Percentiles rank a stretch among this genome's conserved stretches.
Evolutionary conservation across 129 eudicot genomes (phyloP).

Genomic region (Chrysanthemum makinoi): DNA sequence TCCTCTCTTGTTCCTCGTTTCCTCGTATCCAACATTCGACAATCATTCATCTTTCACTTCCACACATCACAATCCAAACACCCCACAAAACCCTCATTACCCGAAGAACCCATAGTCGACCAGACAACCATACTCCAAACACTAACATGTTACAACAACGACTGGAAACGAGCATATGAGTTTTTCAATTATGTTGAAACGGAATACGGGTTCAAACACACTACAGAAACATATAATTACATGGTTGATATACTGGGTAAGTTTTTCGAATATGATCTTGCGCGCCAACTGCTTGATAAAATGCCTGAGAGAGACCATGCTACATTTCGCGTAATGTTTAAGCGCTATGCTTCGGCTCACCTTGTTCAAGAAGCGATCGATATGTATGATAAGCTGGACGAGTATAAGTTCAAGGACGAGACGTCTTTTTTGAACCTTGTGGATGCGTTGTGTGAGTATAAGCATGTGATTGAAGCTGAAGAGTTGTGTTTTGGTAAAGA

Average conservation of each 20-base stretch:
- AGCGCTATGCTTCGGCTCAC: conserved; percentile 77
- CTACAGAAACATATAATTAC: conserved; percentile 63
- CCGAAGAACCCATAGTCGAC: conserved; percentile 29
- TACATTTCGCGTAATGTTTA: conserved; percentile 72
- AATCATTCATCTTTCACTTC: conserved; percentile 7
- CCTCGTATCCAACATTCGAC: conserved; percentile 18
- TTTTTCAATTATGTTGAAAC: conserved; percentile 85
- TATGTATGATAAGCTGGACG: conserved; percentile 41
- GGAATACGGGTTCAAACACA: conserved; percentile 56
- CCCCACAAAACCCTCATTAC: conserved; percentile 20
- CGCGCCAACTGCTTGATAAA: conserved; percentile 49
- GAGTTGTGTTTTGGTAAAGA: conserved; percentile 64
- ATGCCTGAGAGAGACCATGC: conserved; percentile 57
- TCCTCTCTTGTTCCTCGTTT: not conserved
- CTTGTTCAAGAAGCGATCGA: conserved; percentile 72
- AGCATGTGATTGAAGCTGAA: conserved; percentile 91
- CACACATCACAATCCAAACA: conserved; percentile 16
- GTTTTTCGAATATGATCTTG: conserved; percentile 73
- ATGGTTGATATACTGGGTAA: conserved; percentile 78
- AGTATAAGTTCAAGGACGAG: conserved; percentile 64
- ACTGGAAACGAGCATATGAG: conserved; percentile 72
- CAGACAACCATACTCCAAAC: conserved; percentile 53
- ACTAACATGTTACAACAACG: conserved; percentile 69
- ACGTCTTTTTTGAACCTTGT: conserved; percentile 66
- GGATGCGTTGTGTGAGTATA: conserved; percentile 91